Evolutionary conservation across 176 grass and related monocot species (phyloP), one percentile per base, ranked within the genome.

Genomic region (Secale cereale): DNA sequence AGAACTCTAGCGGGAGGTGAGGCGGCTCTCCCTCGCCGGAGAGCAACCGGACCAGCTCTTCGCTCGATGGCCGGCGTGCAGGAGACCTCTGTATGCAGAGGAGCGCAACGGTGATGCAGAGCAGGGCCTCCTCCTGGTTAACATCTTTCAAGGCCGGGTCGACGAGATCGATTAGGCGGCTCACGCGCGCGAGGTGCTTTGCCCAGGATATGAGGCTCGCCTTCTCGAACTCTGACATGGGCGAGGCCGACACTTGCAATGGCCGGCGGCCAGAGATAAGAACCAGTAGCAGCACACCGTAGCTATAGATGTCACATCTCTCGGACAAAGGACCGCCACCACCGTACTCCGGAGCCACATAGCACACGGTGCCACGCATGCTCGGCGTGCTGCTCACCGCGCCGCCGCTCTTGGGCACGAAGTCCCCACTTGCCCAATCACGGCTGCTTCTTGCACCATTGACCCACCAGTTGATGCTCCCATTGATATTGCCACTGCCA

Each of bases 301-400:
- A 97, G 76, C 94, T 97, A 36, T 97, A 97, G 23, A 97, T 88
- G 72, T 97, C 94, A 20, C 89, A 92, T 37, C 91, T 92, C 59
- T 94, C 94, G 4, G 94, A 97, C 43, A 94, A 56, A 23, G 85
- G 85, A 12, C 87, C 91, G 0, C 94, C 89, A 4, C 91, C 87
- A 12, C 89, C 87, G 2, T 90, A 90, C 72, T 97, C 94, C 0
- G 94, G 94, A 14, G 94, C 94, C 1, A 94, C 94, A 79, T 97
- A 97, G 65, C 94, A 97, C 20, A 94, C 85, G 0, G 94, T 97
- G 57, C 94, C 94, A 7, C 94, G 92, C 91, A 93, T 97, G 77
- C 94, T 97, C 16, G 94, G 91, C 2, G 94, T 97, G 80, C 94
- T 97, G 79, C 89, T 91, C 26, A 80, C 88, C 8, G 91, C 90